Base-by-base conservation (phyloP, 805 yeast genomes). In the Cyberlindnera euphorbiiphila region DNA sequence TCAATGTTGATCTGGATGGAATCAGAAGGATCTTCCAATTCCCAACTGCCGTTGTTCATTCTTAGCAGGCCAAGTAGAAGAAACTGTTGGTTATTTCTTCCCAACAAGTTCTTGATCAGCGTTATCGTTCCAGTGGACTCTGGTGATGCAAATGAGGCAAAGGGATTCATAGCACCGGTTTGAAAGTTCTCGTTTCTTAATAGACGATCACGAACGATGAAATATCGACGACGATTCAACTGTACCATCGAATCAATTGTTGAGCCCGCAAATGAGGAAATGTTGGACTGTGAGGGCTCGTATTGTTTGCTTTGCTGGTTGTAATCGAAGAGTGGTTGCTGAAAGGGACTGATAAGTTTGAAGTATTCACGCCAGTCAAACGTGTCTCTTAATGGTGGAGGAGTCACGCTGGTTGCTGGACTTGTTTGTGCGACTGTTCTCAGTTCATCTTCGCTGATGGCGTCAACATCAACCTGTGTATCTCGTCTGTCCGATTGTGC, bases 21-120 rank as follows among this genome's bases (percentile, higher is more conserved):
- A 41, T 87, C 96, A 1, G 88, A 74, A 4, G 81, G 73, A 57
- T 93, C 99, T 53, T 88, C 95, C 20, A 94, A 56, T 32, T 75
- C 74, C 74, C 76, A 82, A n/a, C 71, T 65, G 1, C 91, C 95
- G 9, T 75, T 65, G 37, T 78, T 78, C 41, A 69, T 68, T 3
- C 80, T 68, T 9, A 93, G 59, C 40, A 88, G 64, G 0, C 98
- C 99, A 51, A 89, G 77, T 3, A 93, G 56, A 7, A 84, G 64
- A 54, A 93, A 93, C 39, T 76, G 69, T 36, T 74, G 68, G 5
- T 91, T 91, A 50, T 83, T 84, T 37, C 96, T 66, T 21, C 98
- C 99, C 20, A 93, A 58, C 41, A 93, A 64, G 57, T 89, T 89
- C 52, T 89, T 89, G 37, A 93, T 78, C 26, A 77, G 68, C 0